Evolutionary conservation across 139 green algal species (phyloP), one percentile per base, ranked within the genome.

Genomic region (Chlorella sp.): DNA sequence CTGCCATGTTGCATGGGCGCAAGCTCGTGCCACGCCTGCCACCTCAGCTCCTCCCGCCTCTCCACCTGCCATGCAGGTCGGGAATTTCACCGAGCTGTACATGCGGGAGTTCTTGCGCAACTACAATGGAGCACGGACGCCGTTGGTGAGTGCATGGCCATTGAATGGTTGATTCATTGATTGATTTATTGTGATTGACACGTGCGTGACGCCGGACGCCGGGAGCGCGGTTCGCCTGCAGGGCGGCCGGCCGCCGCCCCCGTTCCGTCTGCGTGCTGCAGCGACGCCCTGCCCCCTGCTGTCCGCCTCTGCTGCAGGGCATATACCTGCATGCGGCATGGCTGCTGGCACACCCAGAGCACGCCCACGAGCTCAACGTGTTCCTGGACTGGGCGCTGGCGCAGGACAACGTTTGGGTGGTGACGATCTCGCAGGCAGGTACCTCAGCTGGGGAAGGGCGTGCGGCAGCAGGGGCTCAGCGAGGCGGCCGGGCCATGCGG

Each of bases 11-110:
- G 5, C 27, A 27, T 19, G 35, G 55, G 55, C 55, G 36, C 5
- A 8, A 64, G 5, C 2, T 4, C 27, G 53, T 8, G 3, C 12
- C 12, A 4, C 11, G 12, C 42, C 33, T 38, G 3, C 3, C 36
- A 5, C 36, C 36, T 21, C 36, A 19, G 23, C 33, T 14, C 19
- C 17, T 1, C 2, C 27, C 12, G 27, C 29, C 48, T 3, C 51
- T 27, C 51, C 29, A 4, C 2, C 36, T 55, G 36, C 56, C 9
- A 25, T 63, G 15, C 56, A 63, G 56, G 56, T 21, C 19, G 56
- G 33, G 23, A 63, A 63, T 25, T 63, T 33, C n/a, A n/a, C 63
- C 46, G 67, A 74, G 23, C 67, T 64, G 36, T 74, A 74, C 51
- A 64, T 62, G 35, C 50, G 67, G 9, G 50, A 64, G 36, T 53